Evolutionary conservation across 768 basidiomycete genomes (phyloP).

Genomic region (Russula olivacea): DNA sequence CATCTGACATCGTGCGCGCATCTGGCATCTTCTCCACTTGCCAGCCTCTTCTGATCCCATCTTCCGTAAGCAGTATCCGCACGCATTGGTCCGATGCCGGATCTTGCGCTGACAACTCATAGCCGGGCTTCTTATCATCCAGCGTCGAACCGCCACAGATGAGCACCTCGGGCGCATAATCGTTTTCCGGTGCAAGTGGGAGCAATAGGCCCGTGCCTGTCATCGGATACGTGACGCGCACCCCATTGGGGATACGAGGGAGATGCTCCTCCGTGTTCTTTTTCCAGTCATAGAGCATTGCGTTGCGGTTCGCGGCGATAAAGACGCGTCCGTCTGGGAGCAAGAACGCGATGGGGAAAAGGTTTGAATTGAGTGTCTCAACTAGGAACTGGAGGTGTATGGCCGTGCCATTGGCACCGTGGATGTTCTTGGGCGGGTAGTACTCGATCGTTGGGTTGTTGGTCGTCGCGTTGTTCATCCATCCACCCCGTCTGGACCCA

Average conservation of each 20-base stretch:
- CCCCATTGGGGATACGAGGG: conserved; percentile 66
- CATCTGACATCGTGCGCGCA: conserved; percentile 71
- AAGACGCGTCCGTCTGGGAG: conserved; percentile 68
- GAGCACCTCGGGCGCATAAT: conserved; percentile 63
- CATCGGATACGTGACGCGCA: conserved; percentile 82
- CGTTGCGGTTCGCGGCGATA: conserved; percentile 71
- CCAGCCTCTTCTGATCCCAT: conserved; percentile 66
- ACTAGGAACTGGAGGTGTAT: conserved; percentile 57
- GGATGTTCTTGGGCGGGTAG: conserved; percentile 73
- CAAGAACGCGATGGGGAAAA: conserved; percentile 71
- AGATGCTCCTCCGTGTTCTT: conserved; percentile 54
- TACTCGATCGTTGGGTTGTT: conserved; percentile 82
- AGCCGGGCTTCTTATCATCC: conserved; percentile 53
- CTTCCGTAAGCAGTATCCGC: conserved; percentile 57
- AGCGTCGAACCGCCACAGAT: conserved; percentile 72
- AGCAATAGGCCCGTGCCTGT: conserved; percentile 68
- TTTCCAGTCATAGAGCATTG: conserved; percentile 76
- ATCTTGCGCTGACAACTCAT: conserved; percentile 64
- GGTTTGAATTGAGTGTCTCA: conserved; percentile 73
- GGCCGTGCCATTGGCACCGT: conserved; percentile 60
- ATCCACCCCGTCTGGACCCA: conserved; percentile 75
- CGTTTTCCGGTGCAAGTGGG: conserved; percentile 55
- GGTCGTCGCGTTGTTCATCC: conserved; percentile 77
- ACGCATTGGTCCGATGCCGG: conserved; percentile 69
- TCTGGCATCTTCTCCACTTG: conserved; percentile 68